Percentiles rank a stretch among this genome's conserved stretches.
Evolutionary conservation across 2,329 filamentous ascomycete genomes (phyloP).

Genomic region (Magnaporthales sp.): DNA sequence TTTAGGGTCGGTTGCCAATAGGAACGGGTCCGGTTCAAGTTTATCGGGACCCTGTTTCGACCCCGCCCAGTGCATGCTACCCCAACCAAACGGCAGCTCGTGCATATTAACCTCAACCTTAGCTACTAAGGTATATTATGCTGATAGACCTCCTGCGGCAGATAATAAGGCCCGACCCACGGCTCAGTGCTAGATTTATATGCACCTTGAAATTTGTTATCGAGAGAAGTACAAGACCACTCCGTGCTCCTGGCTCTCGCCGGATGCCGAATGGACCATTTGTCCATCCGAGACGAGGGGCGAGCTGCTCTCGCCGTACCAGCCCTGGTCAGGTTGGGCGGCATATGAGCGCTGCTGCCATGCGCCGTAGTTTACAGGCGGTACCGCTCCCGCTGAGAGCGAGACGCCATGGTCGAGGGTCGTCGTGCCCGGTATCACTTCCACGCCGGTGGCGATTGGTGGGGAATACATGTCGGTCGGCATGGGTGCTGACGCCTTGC

Average conservation of each 20-base stretch:
- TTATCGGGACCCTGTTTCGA: too few relatives aligned
- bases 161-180: too few relatives aligned
- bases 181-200: too few relatives aligned
- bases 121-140: too few relatives aligned
- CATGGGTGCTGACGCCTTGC: conserved; percentile 28
- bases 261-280: conserved; percentile 12
- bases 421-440: conserved; percentile 22
- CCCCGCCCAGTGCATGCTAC: too few relatives aligned
- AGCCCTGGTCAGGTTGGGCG: conserved; percentile 24
- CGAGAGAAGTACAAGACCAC: conserved; percentile 23
- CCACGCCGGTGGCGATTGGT: conserved; percentile 25
- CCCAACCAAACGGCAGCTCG: too few relatives aligned
- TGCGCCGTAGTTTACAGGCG: conserved; percentile 27
- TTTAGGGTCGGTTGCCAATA: too few relatives aligned
- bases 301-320: conserved; percentile 23
- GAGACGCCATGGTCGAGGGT: conserved; percentile 24
- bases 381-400: conserved; percentile 28
- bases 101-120: too few relatives aligned
- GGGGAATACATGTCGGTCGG: conserved; percentile 35
- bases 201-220: too few relatives aligned
- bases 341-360: conserved; percentile 34
- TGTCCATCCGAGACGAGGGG: conserved; percentile 14
- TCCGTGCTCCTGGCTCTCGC: conserved; percentile 16
- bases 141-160: too few relatives aligned
- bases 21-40: too few relatives aligned